Conservation (phyloP, 2,329 filamentous ascomycete genomes). For the Claviceps fusiformis region DNA sequence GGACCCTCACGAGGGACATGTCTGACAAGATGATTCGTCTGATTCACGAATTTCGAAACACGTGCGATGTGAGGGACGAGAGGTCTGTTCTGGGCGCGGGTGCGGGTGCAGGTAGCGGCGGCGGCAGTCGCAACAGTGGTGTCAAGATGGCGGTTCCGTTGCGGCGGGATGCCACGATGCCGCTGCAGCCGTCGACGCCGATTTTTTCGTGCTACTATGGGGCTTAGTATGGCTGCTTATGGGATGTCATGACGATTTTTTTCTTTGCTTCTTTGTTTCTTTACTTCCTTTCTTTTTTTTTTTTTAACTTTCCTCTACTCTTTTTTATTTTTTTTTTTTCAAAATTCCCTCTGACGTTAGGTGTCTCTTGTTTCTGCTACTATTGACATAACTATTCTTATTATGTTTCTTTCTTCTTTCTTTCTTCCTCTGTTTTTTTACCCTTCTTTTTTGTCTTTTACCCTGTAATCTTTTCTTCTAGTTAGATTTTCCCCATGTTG, state of each 20-base stretch:
- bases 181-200: not conserved
- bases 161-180: not conserved
- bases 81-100: not conserved
- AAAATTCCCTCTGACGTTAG: too few species aligned
- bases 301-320: too few species aligned
- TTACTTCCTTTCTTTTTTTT: not conserved
- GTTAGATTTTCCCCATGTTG: too few species aligned
- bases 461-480: too few species aligned
- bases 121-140: too few species aligned
- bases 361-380: too few species aligned
- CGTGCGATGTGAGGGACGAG: not conserved
- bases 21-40: slow-evolving; percentile 3
- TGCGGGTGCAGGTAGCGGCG: too few species aligned
- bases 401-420: too few species aligned
- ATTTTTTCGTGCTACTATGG: slow-evolving; percentile 4
- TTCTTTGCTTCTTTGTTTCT: not conserved
- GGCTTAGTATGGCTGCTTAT: not conserved
- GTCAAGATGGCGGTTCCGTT: not conserved
- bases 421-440: too few species aligned
- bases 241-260: not conserved
- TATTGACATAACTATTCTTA: too few species aligned
- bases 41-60: slow-evolving; percentile 3
- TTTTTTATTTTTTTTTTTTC: too few species aligned
- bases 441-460: too few species aligned
- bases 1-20: not conserved